phyloP scores from a whole-genome alignment of 2,329 filamentous ascomycete genomes.

The Trichoderma semiorbis region DNA sequence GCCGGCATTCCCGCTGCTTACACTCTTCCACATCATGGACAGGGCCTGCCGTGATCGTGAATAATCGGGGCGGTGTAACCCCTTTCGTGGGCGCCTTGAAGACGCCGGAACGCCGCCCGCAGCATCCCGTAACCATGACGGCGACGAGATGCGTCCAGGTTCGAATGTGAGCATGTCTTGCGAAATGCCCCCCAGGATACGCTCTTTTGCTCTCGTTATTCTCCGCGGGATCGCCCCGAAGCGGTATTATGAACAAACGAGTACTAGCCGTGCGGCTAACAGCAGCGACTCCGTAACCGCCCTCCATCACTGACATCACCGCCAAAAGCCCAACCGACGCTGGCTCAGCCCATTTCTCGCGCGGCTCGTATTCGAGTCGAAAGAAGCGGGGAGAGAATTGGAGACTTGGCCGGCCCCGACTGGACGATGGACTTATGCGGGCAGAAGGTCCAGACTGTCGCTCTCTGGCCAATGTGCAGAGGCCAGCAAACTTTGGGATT shows the following conservation, averaged over 20 bases:
- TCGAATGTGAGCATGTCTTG: background rate
- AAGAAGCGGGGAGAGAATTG: background rate
- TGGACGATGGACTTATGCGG: background rate
- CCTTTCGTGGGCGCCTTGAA: conserved; percentile 2
- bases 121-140: background rate
- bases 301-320: conserved; percentile 9
- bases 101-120: background rate
- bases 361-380: conserved; percentile 6
- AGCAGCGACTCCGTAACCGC: background rate
- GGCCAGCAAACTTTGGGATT: background rate
- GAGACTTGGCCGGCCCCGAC: background rate
- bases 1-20: conserved; percentile 13
- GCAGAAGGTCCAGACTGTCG: background rate
- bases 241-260: background rate
- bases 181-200: background rate
- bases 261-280: background rate
- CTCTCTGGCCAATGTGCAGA: background rate
- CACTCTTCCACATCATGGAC: background rate
- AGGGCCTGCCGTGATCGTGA: background rate
- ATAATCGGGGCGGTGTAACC: conserved; percentile 16
- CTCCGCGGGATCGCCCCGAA: conserved; percentile 5
- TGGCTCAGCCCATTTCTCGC: background rate
- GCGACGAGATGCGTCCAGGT: background rate
- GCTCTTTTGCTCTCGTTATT: background rate
- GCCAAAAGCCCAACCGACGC: background rate